phyloP scores from a whole-genome alignment of 164 flowering plant species.

The Platanus orientalis region DNA sequence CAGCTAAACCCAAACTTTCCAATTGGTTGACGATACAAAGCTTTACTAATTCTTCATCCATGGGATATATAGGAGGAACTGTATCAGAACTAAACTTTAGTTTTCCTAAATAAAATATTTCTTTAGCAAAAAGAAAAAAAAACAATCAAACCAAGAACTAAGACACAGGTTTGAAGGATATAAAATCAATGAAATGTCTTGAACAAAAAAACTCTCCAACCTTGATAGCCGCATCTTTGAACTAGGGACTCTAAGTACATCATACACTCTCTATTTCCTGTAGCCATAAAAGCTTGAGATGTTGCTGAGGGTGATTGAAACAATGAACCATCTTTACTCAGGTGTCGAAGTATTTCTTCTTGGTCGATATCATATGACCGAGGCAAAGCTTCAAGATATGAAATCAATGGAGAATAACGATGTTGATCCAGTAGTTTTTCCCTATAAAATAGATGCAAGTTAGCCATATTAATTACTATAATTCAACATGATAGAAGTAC shows the following conservation, averaged over 20 bases:
- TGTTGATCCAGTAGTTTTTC: constrained; percentile 15
- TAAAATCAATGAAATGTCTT: too few species aligned
- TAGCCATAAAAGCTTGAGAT: constrained; percentile 32
- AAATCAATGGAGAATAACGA: constrained; percentile 18
- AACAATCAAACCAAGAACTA: too few species aligned
- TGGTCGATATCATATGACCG: too few species aligned
- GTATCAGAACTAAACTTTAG: neutral
- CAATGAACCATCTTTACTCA: constrained; percentile 34
- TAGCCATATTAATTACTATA: neutral
- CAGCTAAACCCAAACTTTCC: too few species aligned
- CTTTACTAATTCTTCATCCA: too few species aligned
- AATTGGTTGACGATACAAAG: too few species aligned
- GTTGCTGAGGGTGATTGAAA: constrained; percentile 48
- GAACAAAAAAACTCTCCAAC: constrained; percentile 6
- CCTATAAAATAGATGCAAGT: constrained; percentile 14
- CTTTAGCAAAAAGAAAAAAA: too few species aligned
- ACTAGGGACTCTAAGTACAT: too few species aligned
- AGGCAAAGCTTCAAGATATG: constrained; percentile 33
- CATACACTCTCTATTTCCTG: constrained; percentile 21
- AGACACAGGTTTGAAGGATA: too few species aligned
- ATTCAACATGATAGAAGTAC: neutral
- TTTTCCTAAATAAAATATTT: neutral
- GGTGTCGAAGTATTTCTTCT: constrained; percentile 13
- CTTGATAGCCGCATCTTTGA: too few species aligned
- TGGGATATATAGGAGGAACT: constrained; percentile 32